Evolutionary conservation across 805 yeast genomes (phyloP), one percentile per base, ranked within the genome.

Genomic region (Wickerhamiella qilinensis): DNA sequence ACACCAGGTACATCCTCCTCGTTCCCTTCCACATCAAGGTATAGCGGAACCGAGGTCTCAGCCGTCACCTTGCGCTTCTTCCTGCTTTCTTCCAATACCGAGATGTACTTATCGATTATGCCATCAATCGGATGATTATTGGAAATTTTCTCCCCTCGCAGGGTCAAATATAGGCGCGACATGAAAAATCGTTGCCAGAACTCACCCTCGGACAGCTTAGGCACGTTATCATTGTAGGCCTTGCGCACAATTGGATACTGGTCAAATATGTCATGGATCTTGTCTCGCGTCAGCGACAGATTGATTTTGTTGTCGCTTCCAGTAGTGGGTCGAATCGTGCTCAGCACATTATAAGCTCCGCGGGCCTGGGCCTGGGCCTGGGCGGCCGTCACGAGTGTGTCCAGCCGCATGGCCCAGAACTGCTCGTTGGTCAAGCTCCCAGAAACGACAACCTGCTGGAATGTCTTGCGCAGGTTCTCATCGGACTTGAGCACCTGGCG

Each of bases 121-220:
- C 76, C 69, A 57, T 91, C 97, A 38, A 91, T 85, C 45, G 93
- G 68, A 45, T 82, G 83, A 52, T 73, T 77, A 2, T 70, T 59
- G 50, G 76, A 73, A 38, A 84, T 70, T 46, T 75, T 76, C 53
- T 91, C 97, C 42, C 98, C 98, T 54, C 94, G 69, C 25, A 91
- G 63, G 50, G 85, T 73, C 47, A 95, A 67, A 52, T 86, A 91
- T 43, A 91, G 62, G 50, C 84, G 79, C 0, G 96, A 85, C 50
- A 83, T 77, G 65, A 91, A 91, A 52, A 91, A 91, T 44, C 96
- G 64, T 9, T 94, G 83, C 98, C 98, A 91, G 50, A 91, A 91
- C 52, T 81, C 94, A 31, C 88, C 86, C 55, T 91, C 97, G 35
- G 73, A 69, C 38, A 91, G 66, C 44, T 77, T 76, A 1, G 97